These are phyloP conservation scores for Veloboletus limbatus DNA, from an alignment of 1,284 basidiomycete genomes.

Conservation along the genomic window DNA sequence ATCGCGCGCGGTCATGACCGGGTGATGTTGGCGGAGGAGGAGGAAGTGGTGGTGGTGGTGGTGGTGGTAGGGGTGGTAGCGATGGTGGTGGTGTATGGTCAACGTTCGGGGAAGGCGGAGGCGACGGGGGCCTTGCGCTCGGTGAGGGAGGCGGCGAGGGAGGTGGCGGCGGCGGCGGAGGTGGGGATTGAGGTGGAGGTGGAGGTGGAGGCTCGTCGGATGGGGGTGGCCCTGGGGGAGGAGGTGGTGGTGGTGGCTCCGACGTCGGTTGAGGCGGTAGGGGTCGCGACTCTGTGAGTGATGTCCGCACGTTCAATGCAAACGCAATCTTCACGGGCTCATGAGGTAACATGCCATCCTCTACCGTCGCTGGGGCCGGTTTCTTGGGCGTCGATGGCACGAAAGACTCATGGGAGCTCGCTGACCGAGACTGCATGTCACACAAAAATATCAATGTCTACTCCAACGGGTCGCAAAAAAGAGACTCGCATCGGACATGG, in stretches of 20 bases:
- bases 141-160: slow-evolving; percentile 10
- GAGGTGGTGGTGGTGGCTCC: slow-evolving; percentile 31
- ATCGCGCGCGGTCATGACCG: slow-evolving; percentile 21
- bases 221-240: slow-evolving; percentile 30
- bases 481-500: slow-evolving; percentile 21
- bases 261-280: slow-evolving; percentile 29
- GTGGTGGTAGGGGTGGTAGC: slow-evolving; percentile 15
- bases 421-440: slow-evolving; percentile 13
- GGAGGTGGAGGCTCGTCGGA: slow-evolving; percentile 23
- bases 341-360: slow-evolving; percentile 27
- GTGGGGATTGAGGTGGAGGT: slow-evolving; percentile 23
- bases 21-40: slow-evolving; percentile 17
- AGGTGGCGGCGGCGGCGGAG: slow-evolving; percentile 19
- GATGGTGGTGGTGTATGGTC: slow-evolving; percentile 20
- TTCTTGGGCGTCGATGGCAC: slow-evolving; percentile 13
- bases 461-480: not conserved
- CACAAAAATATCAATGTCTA: slow-evolving; percentile 8
- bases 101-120: slow-evolving; percentile 1
- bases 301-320: slow-evolving; percentile 28
- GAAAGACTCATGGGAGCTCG: slow-evolving; percentile 15
- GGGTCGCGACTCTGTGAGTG: slow-evolving; percentile 25
- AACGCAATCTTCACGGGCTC: slow-evolving; percentile 36
- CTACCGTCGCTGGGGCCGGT: slow-evolving; percentile 16
- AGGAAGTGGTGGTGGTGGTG: slow-evolving; percentile 12
- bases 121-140: slow-evolving; percentile 10